Percentiles rank a stretch among this genome's conserved stretches.
Evolutionary conservation across 2,329 filamentous ascomycete genomes (phyloP).

Genomic region (Cladophialophora yegresii): DNA sequence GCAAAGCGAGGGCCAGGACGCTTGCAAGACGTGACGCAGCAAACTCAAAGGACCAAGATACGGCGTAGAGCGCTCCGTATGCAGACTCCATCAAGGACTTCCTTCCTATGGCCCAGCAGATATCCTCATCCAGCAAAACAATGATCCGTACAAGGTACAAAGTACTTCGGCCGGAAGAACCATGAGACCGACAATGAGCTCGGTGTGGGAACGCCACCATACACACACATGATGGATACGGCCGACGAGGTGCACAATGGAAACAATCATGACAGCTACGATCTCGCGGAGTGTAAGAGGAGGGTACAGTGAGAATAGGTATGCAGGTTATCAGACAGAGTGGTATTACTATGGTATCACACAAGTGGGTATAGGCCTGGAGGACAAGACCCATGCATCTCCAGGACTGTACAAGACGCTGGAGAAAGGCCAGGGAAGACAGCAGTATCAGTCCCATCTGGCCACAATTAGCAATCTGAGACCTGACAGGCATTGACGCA

Average conservation of each 20-base stretch:
- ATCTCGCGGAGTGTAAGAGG: neutral
- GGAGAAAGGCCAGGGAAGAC: neutral
- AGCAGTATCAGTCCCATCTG: constrained; percentile 31
- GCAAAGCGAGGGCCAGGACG: too few relatives aligned
- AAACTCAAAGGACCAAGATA: too few relatives aligned
- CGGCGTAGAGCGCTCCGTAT: too few relatives aligned
- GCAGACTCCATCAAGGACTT: too few relatives aligned
- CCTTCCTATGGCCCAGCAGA: too few relatives aligned
- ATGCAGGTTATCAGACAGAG: constrained; percentile 1
- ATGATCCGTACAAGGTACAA: too few relatives aligned
- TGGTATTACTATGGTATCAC: constrained; percentile 27
- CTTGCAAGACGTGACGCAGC: too few relatives aligned
- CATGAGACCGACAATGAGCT: constrained; percentile 2
- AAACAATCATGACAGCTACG: neutral
- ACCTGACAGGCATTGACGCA: neutral
- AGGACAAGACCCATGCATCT: constrained; percentile 20
- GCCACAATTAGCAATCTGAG: constrained; percentile 10
- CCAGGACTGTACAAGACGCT: constrained; percentile 23
- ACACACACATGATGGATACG: neutral
- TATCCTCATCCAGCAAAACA: too few relatives aligned
- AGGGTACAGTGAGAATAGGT: neutral
- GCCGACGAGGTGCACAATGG: neutral
- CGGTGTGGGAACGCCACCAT: neutral
- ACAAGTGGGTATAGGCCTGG: constrained; percentile 14
- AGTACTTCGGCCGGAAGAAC: too few relatives aligned